Base-by-base conservation (phyloP, 176 grass and related monocot species). In the Typha latifolia region DNA sequence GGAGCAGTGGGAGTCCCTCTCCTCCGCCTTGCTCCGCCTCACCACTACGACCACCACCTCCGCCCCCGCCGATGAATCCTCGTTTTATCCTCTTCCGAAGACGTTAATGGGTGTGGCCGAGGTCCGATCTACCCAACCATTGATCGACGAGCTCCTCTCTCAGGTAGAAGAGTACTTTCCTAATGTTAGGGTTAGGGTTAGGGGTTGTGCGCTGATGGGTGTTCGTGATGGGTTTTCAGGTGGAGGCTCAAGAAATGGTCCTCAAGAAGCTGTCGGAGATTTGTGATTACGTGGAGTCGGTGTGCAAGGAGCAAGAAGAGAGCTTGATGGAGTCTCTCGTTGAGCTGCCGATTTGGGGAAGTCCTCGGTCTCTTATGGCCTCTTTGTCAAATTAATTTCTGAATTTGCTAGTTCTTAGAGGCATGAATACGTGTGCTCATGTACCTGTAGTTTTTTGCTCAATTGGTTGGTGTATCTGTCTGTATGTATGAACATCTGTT, bases 231-330 rank as follows among this genome's bases (percentile, higher is more conserved):
- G 13, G 12, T 22, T 74, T 50, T 24, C 48, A 74, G 71, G 71
- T 64, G 48, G 48, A 64, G 61, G 16, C 61, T 18, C 71, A 74
- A 51, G 71, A 74, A 49, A 14, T 37, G 8, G 29, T 64, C n/a
- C 59, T 74, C 3, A 13, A 16, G 61, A 74, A 74, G 61, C 7
- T 74, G 15, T 64, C 71, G 11, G 71, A 63, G 43, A 18, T 49
- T 4, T 74, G 71, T 47, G 71, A 74, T 14, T 51, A 74, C 4
- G 71, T 31, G 47, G 71, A 74, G 12, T 74, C 71, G 11, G 4
- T 74, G 47, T 74, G 71, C 71, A 64, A n/a, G 23, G 47, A 74
- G 22, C 62, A 64, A 49, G 71, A 74, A 64, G 71, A 64, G 61
- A 64, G 59, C 20, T 74, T 64, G 61, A 22, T 64, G 47, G 47